Evolutionary conservation across 2,329 filamentous ascomycete genomes (phyloP), one percentile per base, ranked within the genome.

Genomic region (Penicillium sclerotigenum): DNA sequence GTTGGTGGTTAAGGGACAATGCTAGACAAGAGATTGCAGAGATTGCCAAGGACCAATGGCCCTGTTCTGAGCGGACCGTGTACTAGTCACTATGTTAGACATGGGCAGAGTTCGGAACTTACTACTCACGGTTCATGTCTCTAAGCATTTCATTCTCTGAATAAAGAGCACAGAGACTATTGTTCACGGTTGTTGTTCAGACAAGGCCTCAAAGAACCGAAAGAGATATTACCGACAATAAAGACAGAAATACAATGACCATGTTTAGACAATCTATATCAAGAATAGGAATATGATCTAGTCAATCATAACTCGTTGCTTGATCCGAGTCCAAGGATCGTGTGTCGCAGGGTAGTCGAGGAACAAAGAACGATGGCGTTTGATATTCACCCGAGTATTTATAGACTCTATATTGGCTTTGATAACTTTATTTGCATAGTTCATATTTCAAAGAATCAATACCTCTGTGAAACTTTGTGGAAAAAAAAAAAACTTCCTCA

Each of bases 1-100:
- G 54, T 56, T 73, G 55, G 54, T 72, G 45, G 62, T 73, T 2
- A 64, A 59, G 31, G 62, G 37, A 6, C 22, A 43, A 5, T 64
- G 59, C 16, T 64, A 47, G 24, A 14, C 13, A n/a, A n/a, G n/a
- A n/a, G n/a, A n/a, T n/a, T n/a, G n/a, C n/a, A 37, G 14, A 10
- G 26, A 16, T 13, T 6, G 24, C 11, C 10, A 18, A 29, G 37
- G 13, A n/a, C 22, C 20, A 51, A 9, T 45, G 5, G 14, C 20
- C 34, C 28, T 31, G 20, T 40, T 29, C 28, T 31, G 28, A 8
- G n/a, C n/a, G n/a, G n/a, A n/a, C n/a, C n/a, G n/a, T n/a, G n/a
- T n/a, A n/a, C n/a, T n/a, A n/a, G n/a, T n/a, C n/a, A n/a, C n/a
- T n/a, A n/a, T n/a, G n/a, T n/a, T n/a, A n/a, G n/a, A n/a, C n/a